Percentiles rank a stretch among this genome's conserved stretches.
These are phyloP conservation scores for Colletotrichum coccodes DNA, from an alignment of 2,329 filamentous ascomycete species.

Conservation along the genomic window DNA sequence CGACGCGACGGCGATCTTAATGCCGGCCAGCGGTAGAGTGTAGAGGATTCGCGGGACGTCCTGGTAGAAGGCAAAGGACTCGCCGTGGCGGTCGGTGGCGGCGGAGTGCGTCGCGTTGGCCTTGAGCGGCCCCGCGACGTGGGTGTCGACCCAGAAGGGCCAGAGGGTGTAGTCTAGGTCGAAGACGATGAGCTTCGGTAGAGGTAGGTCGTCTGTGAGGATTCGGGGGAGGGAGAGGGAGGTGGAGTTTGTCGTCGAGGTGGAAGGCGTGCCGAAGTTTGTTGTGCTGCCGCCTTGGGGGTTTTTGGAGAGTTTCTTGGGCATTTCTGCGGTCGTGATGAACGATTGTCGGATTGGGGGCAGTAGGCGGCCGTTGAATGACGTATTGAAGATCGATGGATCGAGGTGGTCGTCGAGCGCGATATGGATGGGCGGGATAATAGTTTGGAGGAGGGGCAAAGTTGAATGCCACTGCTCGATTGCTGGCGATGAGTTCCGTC, in stretches of 20 bases:
- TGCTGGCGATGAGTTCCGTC: slow-evolving; percentile 14
- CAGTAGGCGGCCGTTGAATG: too few species aligned
- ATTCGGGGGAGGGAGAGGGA: slow-evolving; percentile 48
- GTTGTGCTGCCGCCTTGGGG: slow-evolving; percentile 35
- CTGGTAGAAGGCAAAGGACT: slow-evolving; percentile 76
- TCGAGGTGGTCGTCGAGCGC: background rate
- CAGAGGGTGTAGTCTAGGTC: slow-evolving; percentile 99
- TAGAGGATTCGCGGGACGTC: slow-evolving; percentile 76
- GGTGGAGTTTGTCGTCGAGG: slow-evolving; percentile 37
- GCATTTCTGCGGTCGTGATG: slow-evolving; percentile 40
- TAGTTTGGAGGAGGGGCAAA: slow-evolving; percentile 7
- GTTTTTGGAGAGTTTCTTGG: slow-evolving; percentile 44
- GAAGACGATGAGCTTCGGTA: slow-evolving; percentile 88
- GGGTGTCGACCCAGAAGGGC: slow-evolving; percentile 98
- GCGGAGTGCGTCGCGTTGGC: slow-evolving; percentile 52
- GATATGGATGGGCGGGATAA: background rate
- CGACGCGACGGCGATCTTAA: slow-evolving; percentile 78
- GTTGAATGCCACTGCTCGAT: background rate
- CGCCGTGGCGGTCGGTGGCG: slow-evolving; percentile 66
- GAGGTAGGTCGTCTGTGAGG: slow-evolving; percentile 68
- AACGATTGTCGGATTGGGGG: background rate
- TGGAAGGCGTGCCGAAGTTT: slow-evolving; percentile 36
- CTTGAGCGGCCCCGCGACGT: slow-evolving; percentile 80
- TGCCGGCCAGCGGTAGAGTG: slow-evolving; percentile 59
- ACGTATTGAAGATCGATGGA: too few species aligned